These are phyloP conservation scores for Leccinum rimulosum DNA, from an alignment of 768 basidiomycete species.

Conservation along the genomic window DNA sequence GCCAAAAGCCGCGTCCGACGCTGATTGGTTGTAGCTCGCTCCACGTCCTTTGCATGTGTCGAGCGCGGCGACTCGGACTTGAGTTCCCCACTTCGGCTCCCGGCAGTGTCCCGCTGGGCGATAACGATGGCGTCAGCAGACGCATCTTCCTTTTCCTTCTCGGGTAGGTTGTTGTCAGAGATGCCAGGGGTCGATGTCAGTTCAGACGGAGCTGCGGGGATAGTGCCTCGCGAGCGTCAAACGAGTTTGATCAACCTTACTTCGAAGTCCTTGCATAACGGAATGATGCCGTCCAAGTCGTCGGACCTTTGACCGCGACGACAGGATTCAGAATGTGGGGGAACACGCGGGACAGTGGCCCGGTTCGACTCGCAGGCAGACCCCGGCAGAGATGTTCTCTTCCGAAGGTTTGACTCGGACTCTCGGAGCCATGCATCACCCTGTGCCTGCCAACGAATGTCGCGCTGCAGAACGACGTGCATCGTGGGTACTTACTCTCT, in stretches of 20 bases:
- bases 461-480: background rate
- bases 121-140: conserved; percentile 14
- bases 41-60: conserved; percentile 41
- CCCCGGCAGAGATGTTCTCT: conserved; percentile 77
- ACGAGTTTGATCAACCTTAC: conserved; percentile 78
- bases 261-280: conserved; percentile 69
- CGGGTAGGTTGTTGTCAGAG: conserved; percentile 57
- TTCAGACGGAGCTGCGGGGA: conserved; percentile 34
- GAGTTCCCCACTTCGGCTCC: background rate
- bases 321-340: conserved; percentile 83
- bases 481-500: conserved; percentile 46
- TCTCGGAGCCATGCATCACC: conserved; percentile 72
- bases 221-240: conserved; percentile 52
- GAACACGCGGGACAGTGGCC: conserved; percentile 71
- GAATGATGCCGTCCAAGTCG: conserved; percentile 75
- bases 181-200: conserved; percentile 46
- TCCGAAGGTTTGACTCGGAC: conserved; percentile 58
- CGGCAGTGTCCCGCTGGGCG: conserved; percentile 1
- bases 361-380: conserved; percentile 67
- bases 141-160: conserved; percentile 36
- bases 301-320: conserved; percentile 85
- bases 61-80: background rate
- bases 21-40: conserved; percentile 42
- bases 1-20: conserved; percentile 64
- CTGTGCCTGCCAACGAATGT: conserved; percentile 52